Base-by-base conservation (phyloP, 1,139 yeast species). In the Geotrichum histeridarum region DNA sequence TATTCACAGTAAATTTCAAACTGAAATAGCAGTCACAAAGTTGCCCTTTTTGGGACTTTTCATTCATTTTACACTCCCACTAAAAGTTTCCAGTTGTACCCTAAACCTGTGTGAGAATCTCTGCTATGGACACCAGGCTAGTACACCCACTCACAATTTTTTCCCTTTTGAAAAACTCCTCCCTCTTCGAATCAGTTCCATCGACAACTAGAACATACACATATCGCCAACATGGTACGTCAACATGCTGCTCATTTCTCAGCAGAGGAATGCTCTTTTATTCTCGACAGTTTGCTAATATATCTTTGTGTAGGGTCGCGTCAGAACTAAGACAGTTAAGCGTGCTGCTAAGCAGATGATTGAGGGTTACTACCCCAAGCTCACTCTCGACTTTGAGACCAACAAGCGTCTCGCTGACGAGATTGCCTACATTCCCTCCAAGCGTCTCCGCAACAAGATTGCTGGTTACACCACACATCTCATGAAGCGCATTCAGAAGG, bases 381-480 rank as follows among this genome's bases (percentile, higher is more conserved):
- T 94, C 80, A 93, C 99, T 73, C 81, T 89, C 82, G 99, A 94
- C 80, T 94, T 94, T 78, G 98, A 94, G 84, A 89, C 96, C 87
- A 94, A 94, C 97, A 94, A 94, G 86, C 93, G 98, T 83, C 86
- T 94, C 77, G 86, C 96, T 72, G 86, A 89, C 74, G 97, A 94
- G 80, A 89, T 94, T 73, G 99, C 99, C 71, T 91, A 88, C 78
- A 94, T 94, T 76, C 97, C 94, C 80, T 89, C 99, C 74, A 94
- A 94, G 88, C 91, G 99, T 82, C 87, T 94, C 78, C 93, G 99
- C 85, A 94, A 94, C 94, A 93, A 93, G 90, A 94, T 93, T 75
- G 99, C 99, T 77, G 99, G 99, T 77, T 93, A 91, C 96, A 93
- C 99, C 80, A 93, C 99, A 75, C 99, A 93, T 81, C 86, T 93